A percentile compares a stretch with the other conserved stretches of the same genome.
phyloP scores from a whole-genome alignment of 2,329 filamentous ascomycete genomes.

The Helotiales sp. region DNA sequence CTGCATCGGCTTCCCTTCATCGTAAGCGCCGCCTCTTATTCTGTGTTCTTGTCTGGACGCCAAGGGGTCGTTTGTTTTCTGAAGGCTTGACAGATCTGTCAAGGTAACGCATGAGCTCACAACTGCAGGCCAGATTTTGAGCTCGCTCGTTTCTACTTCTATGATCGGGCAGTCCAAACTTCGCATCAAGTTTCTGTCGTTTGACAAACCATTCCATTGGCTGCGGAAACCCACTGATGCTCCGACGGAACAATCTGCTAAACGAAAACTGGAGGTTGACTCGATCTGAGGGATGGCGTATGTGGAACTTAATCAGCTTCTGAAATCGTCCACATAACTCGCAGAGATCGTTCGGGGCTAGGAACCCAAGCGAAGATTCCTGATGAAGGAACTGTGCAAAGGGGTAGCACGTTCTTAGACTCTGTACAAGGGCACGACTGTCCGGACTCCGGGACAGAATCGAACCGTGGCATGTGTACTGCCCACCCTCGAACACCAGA shows the following conservation, averaged over 20 bases:
- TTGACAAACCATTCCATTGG: constrained; percentile 33
- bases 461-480: constrained; percentile 29
- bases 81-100: constrained; percentile 2
- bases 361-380: constrained; percentile 20
- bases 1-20: background rate
- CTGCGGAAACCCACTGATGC: constrained; percentile 34
- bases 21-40: constrained; percentile 6
- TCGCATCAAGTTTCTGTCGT: constrained; percentile 29
- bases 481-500: constrained; percentile 17
- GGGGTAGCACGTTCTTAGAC: constrained; percentile 21
- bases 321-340: constrained; percentile 26
- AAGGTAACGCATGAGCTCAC: constrained; percentile 7
- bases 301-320: constrained; percentile 30
- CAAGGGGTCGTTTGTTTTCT: background rate
- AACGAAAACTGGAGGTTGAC: constrained; percentile 31
- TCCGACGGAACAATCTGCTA: constrained; percentile 26
- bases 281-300: constrained; percentile 28
- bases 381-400: constrained; percentile 25
- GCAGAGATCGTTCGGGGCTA: constrained; percentile 30
- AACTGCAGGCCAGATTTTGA: background rate
- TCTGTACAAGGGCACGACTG: constrained; percentile 24
- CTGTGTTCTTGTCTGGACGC: background rate
- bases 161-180: constrained; percentile 31
- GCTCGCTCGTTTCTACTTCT: background rate
- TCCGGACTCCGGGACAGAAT: constrained; percentile 33